A percentile compares a stretch with the other conserved stretches of the same genome.
Conservation (phyloP, 257 asterid genomes). For the Paulownia fortunei region DNA sequence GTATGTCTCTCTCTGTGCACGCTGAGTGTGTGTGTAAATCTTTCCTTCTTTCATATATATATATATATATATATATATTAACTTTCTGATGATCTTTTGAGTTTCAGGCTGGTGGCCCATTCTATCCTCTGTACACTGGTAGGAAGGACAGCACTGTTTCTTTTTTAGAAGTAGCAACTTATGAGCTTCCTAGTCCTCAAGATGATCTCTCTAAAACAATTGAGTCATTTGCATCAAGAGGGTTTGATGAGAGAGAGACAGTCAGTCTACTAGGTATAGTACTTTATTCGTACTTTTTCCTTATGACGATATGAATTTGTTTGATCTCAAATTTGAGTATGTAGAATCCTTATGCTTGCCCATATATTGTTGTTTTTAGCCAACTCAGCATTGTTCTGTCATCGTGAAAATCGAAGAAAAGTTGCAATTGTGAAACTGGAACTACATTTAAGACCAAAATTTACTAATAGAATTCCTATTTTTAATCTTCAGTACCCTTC, state of each 20-base stretch:
- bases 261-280: constrained; percentile 69
- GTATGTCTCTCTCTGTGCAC: constrained; percentile 41
- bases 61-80: background rate
- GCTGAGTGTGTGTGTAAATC: background rate
- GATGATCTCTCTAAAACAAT: constrained; percentile 44
- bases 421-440: background rate
- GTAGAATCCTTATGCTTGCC: background rate
- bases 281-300: background rate
- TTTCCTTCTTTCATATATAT: background rate
- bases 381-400: background rate
- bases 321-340: background rate
- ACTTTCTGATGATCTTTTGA: constrained; percentile 9
- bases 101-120: constrained; percentile 85
- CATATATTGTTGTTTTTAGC: background rate
- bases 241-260: constrained; percentile 65
- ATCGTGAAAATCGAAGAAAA: background rate
- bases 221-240: constrained; percentile 57
- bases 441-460: background rate
- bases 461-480: background rate
- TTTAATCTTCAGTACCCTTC: background rate
- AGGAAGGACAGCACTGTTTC: constrained; percentile 60
- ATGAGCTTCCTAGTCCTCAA: constrained; percentile 66
- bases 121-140: constrained; percentile 78
- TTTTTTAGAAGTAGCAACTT: constrained; percentile 41
- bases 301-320: background rate